Evolutionary conservation across 306 rosid genomes (phyloP), one percentile per base, ranked within the genome.

Genomic region (Castanopsis chinensis): DNA sequence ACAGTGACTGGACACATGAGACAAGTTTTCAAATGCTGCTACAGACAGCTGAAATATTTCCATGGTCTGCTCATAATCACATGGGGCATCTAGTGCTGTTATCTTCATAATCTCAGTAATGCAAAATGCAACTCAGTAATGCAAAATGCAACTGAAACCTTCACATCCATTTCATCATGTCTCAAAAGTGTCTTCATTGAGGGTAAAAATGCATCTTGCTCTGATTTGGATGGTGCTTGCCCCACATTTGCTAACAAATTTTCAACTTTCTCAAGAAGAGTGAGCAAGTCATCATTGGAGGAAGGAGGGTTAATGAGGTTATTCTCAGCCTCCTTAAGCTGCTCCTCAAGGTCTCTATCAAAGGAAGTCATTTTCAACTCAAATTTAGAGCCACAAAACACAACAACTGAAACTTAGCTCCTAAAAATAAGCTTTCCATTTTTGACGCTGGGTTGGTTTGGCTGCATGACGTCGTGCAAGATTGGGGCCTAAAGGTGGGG

Each of bases 61-160:
- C 97, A 92, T 91, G 94, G 91, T 89, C 21, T 63, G 70, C 11
- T 86, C 92, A 79, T 94, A 97, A 19, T 87, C 61, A 37, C 84
- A 92, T 20, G 98, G 98, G 51, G 83, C 76, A 2, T 89, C 90
- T 0, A 97, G 97, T 3, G 98, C 97, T 32, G 96, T 84, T 78
- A 94, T 90, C 82, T 96, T 92, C 21, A 85, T 73, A 58, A 92
- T 77, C 86, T 92, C 87, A 65, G 87, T 71, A 7, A 91, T 75
- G 84, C 43, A 33, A 33, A 33, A 33, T 33, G 35, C 35, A 33
- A 33, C 35, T 5, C 6, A 5, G 35, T 33, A 33, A 33, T 33
- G 37, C 97, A 90, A 76, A 90, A 76, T 63, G 86, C 61, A 70
- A 88, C 92, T 1, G 85, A 79, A 72, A 86, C 74, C 86, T 79